Conservation (phyloP, 768 basidiomycete species). For the Lactifluus pinguis region DNA sequence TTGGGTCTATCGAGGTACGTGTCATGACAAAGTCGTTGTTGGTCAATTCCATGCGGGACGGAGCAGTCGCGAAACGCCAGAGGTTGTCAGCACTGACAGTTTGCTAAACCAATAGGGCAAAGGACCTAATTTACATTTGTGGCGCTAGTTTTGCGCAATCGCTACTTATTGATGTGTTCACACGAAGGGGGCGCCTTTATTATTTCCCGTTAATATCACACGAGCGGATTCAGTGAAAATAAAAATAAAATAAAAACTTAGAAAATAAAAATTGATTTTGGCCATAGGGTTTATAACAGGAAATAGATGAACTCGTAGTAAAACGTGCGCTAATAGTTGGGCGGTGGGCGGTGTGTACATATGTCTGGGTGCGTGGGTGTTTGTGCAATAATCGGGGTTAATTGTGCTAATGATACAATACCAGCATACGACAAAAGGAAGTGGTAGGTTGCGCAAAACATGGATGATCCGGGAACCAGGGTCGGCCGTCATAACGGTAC, state of each 20-base stretch:
- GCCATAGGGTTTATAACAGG: background rate
- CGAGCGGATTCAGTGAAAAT: background rate
- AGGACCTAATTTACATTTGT: too few relatives aligned
- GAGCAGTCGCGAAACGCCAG: too few relatives aligned
- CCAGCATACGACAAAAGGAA: background rate
- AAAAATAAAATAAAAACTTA: background rate
- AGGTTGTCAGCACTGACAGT: too few relatives aligned
- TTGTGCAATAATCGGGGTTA: background rate
- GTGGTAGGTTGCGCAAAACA: background rate
- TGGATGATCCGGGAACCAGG: background rate
- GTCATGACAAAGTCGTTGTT: too few relatives aligned
- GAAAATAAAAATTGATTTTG: background rate
- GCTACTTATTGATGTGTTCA: too few relatives aligned
- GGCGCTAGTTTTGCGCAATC: too few relatives aligned
- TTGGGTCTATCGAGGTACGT: too few relatives aligned
- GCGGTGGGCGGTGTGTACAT: background rate
- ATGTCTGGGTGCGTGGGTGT: background rate
- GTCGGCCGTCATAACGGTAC: background rate
- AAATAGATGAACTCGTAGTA: background rate
- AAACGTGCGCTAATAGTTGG: background rate
- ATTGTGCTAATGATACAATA: background rate
- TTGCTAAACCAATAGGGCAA: too few relatives aligned
- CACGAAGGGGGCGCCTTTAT: too few relatives aligned
- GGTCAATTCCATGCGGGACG: too few relatives aligned
- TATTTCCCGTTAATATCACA: background rate